Evolutionary conservation across 1,139 yeast species (phyloP).

Genomic region (Kodamaea ohmeri): DNA sequence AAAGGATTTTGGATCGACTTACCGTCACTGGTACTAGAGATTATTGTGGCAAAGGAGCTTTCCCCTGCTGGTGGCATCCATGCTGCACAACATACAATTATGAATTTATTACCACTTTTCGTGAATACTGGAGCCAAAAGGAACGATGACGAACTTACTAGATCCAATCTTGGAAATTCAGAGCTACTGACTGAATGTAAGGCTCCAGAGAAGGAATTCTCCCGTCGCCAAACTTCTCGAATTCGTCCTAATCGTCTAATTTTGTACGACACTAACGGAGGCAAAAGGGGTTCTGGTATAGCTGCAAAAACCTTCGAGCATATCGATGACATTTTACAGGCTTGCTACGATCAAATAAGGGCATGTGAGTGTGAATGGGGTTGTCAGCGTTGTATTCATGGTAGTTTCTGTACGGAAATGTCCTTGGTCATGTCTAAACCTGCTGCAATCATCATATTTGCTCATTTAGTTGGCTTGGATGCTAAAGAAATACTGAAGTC

Average conservation of each 20-base stretch:
- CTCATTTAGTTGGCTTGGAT: conserved; percentile 46
- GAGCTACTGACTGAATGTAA: conserved; percentile 92
- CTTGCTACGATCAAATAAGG: conserved; percentile 57
- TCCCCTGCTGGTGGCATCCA: conserved; percentile 91
- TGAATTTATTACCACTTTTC: conserved; percentile 68
- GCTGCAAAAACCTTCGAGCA: conserved; percentile 76
- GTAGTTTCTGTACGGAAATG: conserved; percentile 74
- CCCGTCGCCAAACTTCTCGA: conserved; percentile 63
- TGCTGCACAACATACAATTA: conserved; percentile 89
- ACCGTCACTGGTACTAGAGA: conserved; percentile 59
- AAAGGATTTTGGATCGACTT: conserved; percentile 93
- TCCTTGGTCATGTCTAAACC: conserved; percentile 82
- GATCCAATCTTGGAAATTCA: conserved; percentile 45
- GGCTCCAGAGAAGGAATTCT: conserved; percentile 94
- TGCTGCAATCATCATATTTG: conserved; percentile 75
- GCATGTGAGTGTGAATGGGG: conserved; percentile 82
- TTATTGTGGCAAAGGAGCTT: conserved; percentile 54
- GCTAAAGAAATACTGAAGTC: conserved; percentile 32
- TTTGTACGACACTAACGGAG: conserved; percentile 81
- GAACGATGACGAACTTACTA: conserved; percentile 48
- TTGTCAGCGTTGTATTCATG: conserved; percentile 84
- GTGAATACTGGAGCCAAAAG: conserved; percentile 41
- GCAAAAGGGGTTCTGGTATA: conserved; percentile 74
- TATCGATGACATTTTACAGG: conserved; percentile 59
- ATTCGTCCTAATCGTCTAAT: conserved; percentile 83